Evolutionary conservation across 371 early-diverging fungal species (phyloP), one percentile per base, ranked within the genome.

Genomic region (Rhizopus arrhizus): DNA sequence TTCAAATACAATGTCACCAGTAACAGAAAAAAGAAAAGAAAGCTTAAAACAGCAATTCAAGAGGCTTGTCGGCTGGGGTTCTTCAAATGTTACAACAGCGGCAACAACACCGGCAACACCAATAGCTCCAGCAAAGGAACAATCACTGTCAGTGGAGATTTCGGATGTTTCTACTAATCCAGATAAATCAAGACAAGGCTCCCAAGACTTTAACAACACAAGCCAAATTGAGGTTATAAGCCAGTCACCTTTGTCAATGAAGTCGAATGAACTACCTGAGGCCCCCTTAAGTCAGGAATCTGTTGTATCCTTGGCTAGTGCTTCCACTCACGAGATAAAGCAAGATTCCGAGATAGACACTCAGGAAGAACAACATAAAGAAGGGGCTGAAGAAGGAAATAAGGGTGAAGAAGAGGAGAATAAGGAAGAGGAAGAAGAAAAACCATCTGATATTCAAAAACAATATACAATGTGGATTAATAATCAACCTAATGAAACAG

Each of bases 381-480:
- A 16, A 52, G 29, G 29, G 53, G 35, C 0, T 34, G 53, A 35
- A 53, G 16, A 53, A 4, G 29, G 0, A 32, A 51, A 12, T 16
- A 16, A 9, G 16, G 32, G 12, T 49, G 28, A 15, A 15, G 28
- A 6, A 5, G 1, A 42, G 33, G 12, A 12, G 40, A 40, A 1
- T 7, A 40, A 10, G 12, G 5, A 43, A 43, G n/a, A 43, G n/a
- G 48, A 12, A 5, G 43, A 22, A 35, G 64, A 32, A 4, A 15
- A 36, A 36, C 5, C 47, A 46, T 50, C 34, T 42, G 73, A 75
- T 56, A 72, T 75, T 36, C 73, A 75, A 45, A 56, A 68, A 33
- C 73, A 76, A 32, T 76, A 76, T 62, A 65, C 76, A 48, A 65
- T 72, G 69, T 76, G 76, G 76, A 69, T 70, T 61, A 73, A 68